Percentiles rank a stretch among this genome's conserved stretches.
phyloP scores from a whole-genome alignment of 2,329 filamentous ascomycete species.

The Pseudocercospora eumusae region DNA sequence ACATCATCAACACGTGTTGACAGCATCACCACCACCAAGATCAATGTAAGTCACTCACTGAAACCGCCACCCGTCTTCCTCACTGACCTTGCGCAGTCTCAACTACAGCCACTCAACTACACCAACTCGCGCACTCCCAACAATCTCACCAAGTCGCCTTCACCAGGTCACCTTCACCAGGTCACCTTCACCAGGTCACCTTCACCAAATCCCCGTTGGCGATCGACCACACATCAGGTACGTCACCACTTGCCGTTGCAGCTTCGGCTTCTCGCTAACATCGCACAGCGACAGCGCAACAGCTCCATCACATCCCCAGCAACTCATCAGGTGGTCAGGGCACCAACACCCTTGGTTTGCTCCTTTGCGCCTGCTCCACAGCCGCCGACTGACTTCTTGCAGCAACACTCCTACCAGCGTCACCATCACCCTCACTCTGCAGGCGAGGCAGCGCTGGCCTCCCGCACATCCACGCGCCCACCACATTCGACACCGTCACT shows the following conservation, averaged over 20 bases:
- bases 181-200: background rate
- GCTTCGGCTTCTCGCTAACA: background rate
- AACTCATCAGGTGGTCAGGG: background rate
- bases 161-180: background rate
- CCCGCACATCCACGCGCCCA: background rate
- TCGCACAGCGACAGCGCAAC: background rate
- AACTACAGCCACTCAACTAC: background rate
- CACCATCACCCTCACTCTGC: background rate
- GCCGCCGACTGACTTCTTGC: background rate
- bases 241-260: background rate
- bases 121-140: background rate
- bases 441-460: background rate
- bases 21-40: background rate
- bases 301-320: background rate
- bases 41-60: background rate
- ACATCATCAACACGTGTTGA: background rate
- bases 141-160: background rate
- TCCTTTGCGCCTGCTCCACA: background rate
- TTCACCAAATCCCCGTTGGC: background rate
- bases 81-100: background rate
- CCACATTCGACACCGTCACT: background rate
- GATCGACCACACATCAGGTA: background rate
- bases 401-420: background rate
- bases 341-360: background rate
- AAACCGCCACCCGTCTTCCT: background rate